phyloP scores from a whole-genome alignment of 768 basidiomycete genomes.

The Austroboletus eburneus region DNA sequence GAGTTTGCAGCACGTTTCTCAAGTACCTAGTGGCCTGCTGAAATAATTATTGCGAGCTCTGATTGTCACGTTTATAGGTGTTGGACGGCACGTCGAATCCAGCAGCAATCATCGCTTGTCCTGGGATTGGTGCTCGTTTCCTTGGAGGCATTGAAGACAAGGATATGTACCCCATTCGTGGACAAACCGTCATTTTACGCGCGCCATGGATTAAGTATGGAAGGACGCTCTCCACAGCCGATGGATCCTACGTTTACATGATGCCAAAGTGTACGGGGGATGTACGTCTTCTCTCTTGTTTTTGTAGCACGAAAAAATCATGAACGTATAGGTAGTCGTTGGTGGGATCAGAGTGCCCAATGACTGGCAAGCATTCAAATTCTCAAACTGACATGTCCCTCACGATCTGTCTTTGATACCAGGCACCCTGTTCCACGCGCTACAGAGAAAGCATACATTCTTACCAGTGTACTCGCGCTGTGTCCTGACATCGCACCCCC shows the following conservation, averaged over 20 bases:
- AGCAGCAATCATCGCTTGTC: constrained; percentile 60
- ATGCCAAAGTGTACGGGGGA: constrained; percentile 37
- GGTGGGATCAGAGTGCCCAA: constrained; percentile 56
- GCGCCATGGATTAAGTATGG: constrained; percentile 48
- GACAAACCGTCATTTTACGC: constrained; percentile 41
- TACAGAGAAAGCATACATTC: constrained; percentile 57
- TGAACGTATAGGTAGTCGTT: constrained; percentile 45
- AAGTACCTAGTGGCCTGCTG: too few species aligned
- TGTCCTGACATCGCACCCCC: constrained; percentile 58
- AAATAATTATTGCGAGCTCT: too few species aligned
- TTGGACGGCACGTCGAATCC: constrained; percentile 10
- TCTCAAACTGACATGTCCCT: neutral
- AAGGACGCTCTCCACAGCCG: constrained; percentile 26
- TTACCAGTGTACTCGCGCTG: constrained; percentile 46
- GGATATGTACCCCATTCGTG: constrained; percentile 43
- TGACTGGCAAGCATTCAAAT: constrained; percentile 48
- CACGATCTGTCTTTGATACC: neutral
- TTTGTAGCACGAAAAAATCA: neutral
- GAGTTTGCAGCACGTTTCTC: constrained; percentile 62
- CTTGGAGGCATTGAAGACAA: constrained; percentile 51
- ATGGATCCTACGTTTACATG: constrained; percentile 34
- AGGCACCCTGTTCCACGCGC: constrained; percentile 66
- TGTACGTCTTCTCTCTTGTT: constrained; percentile 26
- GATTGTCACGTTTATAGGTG: too few species aligned
- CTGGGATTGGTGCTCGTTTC: constrained; percentile 56